These are phyloP conservation scores for Magnusiomyces paraingens DNA, from an alignment of 1,139 yeast genomes.

Conservation along the genomic window DNA sequence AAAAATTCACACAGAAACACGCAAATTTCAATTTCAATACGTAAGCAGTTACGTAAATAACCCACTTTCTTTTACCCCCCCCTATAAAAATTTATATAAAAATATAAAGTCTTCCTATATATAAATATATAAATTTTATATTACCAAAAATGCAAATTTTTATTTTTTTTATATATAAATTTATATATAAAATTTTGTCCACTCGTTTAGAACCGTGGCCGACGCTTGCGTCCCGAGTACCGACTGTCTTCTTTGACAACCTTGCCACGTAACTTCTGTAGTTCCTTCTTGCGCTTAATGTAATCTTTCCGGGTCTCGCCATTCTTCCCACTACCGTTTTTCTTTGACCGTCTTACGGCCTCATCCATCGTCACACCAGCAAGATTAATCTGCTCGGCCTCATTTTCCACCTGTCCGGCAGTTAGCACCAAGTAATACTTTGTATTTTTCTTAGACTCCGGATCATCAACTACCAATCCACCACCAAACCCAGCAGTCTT, in stretches of 20 bases:
- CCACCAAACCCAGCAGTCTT: constrained; percentile 95
- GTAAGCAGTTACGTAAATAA: neutral
- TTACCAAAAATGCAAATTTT: too few species aligned
- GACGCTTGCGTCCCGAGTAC: constrained; percentile 90
- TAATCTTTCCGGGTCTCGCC: constrained; percentile 68
- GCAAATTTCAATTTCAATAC: neutral
- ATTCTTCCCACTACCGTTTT: constrained; percentile 38
- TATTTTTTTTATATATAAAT: too few species aligned
- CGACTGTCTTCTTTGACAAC: constrained; percentile 83
- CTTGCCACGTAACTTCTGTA: constrained; percentile 88
- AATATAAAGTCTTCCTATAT: too few species aligned
- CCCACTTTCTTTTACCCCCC: too few species aligned
- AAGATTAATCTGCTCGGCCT: constrained; percentile 46
- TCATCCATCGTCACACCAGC: constrained; percentile 74
- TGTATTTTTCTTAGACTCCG: constrained; percentile 85
- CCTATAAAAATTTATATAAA: too few species aligned
- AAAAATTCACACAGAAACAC: too few species aligned
- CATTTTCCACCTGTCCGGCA: constrained; percentile 68
- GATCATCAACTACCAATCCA: constrained; percentile 89
- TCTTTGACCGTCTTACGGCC: constrained; percentile 43
- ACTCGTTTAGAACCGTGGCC: constrained; percentile 56
- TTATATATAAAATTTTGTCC: too few species aligned
- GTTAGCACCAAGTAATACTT: constrained; percentile 85
- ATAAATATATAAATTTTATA: too few species aligned
- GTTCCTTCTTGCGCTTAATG: constrained; percentile 85